These are phyloP conservation scores for Trichophyton mentagrophytes DNA, from an alignment of 2,329 filamentous ascomycete genomes.

Conservation along the genomic window DNA sequence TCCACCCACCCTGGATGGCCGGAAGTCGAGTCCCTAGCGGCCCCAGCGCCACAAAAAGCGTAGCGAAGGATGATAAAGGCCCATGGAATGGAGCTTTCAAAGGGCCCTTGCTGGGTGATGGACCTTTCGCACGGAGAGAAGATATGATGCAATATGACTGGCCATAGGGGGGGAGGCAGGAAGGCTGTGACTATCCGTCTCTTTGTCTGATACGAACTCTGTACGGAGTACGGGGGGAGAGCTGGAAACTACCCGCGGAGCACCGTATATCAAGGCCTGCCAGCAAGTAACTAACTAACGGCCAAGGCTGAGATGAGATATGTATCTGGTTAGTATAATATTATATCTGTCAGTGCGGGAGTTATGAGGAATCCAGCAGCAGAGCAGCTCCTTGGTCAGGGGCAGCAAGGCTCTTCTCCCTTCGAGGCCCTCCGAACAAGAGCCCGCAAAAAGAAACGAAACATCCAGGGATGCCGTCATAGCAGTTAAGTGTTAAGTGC, in stretches of 20 bases:
- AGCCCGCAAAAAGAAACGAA: neutral
- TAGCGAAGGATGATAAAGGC: neutral
- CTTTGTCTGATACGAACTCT: too few species aligned
- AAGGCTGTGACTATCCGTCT: neutral
- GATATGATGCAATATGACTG: neutral
- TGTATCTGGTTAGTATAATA: too few species aligned
- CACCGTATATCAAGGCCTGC: too few species aligned
- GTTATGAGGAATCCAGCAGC: too few species aligned
- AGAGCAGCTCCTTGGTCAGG: neutral
- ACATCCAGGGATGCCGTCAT: neutral
- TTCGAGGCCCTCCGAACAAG: neutral
- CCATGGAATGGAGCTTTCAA: neutral
- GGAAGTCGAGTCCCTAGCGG: neutral
- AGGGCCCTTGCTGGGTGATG: neutral
- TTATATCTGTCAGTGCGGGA: too few species aligned
- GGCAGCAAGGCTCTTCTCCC: neutral
- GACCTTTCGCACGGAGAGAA: neutral
- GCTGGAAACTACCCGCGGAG: too few species aligned
- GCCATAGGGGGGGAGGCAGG: neutral
- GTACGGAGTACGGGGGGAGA: too few species aligned
- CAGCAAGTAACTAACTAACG: too few species aligned
- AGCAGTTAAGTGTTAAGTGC: neutral
- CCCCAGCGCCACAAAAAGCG: neutral
- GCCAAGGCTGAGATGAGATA: too few species aligned
- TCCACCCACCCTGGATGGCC: neutral